Conservation (phyloP, 1,284 basidiomycete species). For the Apiotrichum porosum region DNA sequence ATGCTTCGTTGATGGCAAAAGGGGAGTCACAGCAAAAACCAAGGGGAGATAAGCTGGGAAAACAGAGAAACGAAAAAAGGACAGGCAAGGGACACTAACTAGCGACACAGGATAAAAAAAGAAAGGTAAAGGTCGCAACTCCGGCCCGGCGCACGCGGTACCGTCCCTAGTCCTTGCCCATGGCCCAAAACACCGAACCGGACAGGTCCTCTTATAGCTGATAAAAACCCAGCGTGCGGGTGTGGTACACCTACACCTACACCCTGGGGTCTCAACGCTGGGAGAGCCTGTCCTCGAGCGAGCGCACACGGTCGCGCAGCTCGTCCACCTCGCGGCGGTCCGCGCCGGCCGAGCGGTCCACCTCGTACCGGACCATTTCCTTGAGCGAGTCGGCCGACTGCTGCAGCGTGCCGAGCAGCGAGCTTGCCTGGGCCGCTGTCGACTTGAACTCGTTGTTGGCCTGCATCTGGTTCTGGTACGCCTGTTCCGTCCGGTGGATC, state of each 20-base stretch:
- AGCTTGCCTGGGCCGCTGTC: slow-evolving; percentile 30
- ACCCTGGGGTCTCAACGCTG: too few species aligned
- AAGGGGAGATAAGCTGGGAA: too few species aligned
- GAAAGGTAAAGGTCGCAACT: too few species aligned
- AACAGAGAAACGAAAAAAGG: too few species aligned
- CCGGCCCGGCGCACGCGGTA: too few species aligned
- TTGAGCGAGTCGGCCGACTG: slow-evolving; percentile 39
- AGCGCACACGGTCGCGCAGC: slow-evolving; percentile 15
- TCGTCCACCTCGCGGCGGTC: slow-evolving; percentile 21
- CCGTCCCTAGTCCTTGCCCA: too few species aligned
- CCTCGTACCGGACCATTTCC: slow-evolving; percentile 46
- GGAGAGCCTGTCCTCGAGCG: slow-evolving; percentile 13
- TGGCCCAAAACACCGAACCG: too few species aligned
- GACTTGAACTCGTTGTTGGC: slow-evolving; percentile 38
- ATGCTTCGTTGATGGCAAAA: not conserved
- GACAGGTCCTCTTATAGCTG: too few species aligned
- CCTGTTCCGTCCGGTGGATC: slow-evolving; percentile 29
- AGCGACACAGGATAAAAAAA: too few species aligned
- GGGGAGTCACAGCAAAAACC: not conserved
- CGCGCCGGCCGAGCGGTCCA: slow-evolving; percentile 20
- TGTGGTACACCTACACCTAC: too few species aligned
- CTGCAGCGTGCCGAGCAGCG: slow-evolving; percentile 34
- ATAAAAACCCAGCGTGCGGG: too few species aligned
- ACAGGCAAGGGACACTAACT: too few species aligned
- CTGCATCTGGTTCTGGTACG: slow-evolving; percentile 25